Evolutionary conservation across 176 grass and related monocot species (phyloP), one percentile per base, ranked within the genome.

Genomic region (Eragrostis curvula): DNA sequence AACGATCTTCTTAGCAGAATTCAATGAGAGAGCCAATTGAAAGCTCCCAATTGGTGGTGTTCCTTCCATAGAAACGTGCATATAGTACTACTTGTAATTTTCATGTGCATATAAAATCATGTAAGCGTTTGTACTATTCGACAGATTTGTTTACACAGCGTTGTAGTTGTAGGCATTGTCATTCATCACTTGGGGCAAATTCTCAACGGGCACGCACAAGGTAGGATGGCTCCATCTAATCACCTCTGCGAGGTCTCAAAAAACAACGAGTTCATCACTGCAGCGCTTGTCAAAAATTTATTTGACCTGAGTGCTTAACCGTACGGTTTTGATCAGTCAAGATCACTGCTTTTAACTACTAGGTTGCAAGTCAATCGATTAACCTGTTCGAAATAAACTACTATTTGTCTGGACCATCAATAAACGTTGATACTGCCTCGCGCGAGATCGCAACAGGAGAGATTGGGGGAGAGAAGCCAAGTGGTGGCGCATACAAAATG

Each of bases 401-500:
- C 16, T 45, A 0, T 27, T 60, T 4, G 2, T 51, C 14, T 10
- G 70, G n/a, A 30, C 17, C 75, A 65, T 64, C 23, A 18, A 78
- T 32, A 44, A 18, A 29, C 42, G 41, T n/a, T 32, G 42, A 64
- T 48, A 13, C 42, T 17, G 28, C 7, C 29, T n/a, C n/a, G n/a
- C n/a, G n/a, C n/a, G 32, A 55, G 49, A 61, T 61, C 21, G 51
- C 9, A 5, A 75, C 21, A 17, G 27, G 48, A 55, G 17, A 74
- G n/a, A n/a, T n/a, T 20, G 25, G 5, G 14, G 14, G 3, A 27
- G 58, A 14, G 32, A 7, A 8, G 45, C 16, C 75, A 66, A 87
- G 85, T 75, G 51, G 52, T 18, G 52, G 5, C 70, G 9, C 12
- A 73, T 44, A 81, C 16, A 66, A 71, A 55, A 83, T 66, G 9